A percentile compares a stretch with the other conserved stretches of the same genome.
Evolutionary conservation across 164 flowering plant genomes (phyloP).

Genomic region (Umbilicus rupestris): DNA sequence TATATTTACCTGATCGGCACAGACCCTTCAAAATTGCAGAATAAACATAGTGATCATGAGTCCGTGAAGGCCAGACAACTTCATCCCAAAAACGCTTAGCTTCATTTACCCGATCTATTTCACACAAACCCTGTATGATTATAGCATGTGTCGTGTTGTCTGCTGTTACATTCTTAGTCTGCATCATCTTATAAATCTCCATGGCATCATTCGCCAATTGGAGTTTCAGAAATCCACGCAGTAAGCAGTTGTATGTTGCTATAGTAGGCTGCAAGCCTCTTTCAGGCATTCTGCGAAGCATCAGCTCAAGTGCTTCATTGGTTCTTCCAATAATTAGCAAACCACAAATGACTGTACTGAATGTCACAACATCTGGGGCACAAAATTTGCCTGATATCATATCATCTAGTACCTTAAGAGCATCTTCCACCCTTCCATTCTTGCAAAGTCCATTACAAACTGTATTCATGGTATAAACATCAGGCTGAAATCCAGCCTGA

Average conservation of each 20-base stretch:
- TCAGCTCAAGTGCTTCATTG: slow-evolving; percentile 45
- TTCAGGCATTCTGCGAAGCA: slow-evolving; percentile 46
- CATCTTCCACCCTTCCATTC: slow-evolving; percentile 60
- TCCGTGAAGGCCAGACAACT: slow-evolving; percentile 74
- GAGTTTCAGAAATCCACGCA: slow-evolving; percentile 55
- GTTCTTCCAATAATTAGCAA: slow-evolving; percentile 41
- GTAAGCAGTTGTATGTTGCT: slow-evolving; percentile 66
- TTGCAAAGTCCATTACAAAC: slow-evolving; percentile 76
- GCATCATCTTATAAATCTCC: slow-evolving; percentile 36
- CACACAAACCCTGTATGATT: slow-evolving; percentile 60
- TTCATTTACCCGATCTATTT: slow-evolving; percentile 38
- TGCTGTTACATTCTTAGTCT: slow-evolving; percentile 26
- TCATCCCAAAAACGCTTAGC: slow-evolving; percentile 80
- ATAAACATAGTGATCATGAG: slow-evolving; percentile 80
- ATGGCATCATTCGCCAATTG: slow-evolving; percentile 40
- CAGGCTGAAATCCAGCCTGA: slow-evolving; percentile 60
- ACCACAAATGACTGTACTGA: slow-evolving; percentile 62
- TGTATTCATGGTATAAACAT: slow-evolving; percentile 71
- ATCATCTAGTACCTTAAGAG: slow-evolving; percentile 54
- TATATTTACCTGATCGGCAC: slow-evolving; percentile 39
- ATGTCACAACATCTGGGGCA: slow-evolving; percentile 72
- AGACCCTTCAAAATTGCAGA: slow-evolving; percentile 78
- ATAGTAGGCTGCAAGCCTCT: slow-evolving; percentile 42
- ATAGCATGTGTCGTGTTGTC: slow-evolving; percentile 51
- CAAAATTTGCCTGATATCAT: slow-evolving; percentile 65